Conservation (phyloP, 2,329 filamentous ascomycete species). For the Magnaporthiopsis rhizophila region DNA sequence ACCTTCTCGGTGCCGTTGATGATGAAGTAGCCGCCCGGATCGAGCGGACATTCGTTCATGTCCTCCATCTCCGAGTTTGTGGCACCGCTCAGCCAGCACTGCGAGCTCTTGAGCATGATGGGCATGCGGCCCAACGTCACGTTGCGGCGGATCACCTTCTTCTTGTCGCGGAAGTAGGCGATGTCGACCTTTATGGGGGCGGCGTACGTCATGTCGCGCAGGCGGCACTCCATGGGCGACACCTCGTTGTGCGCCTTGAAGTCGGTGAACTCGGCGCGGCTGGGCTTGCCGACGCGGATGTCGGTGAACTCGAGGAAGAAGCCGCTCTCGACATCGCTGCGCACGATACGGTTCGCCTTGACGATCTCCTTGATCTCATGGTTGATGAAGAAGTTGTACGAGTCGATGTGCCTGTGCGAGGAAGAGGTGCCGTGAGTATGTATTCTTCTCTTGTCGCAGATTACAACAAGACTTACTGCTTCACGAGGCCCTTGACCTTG, state of each 20-base stretch:
- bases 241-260: constrained; percentile 64
- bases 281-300: constrained; percentile 77
- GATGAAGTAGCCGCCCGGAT: constrained; percentile 96
- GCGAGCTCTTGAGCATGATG: constrained; percentile 93
- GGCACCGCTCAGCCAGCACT: constrained; percentile 78
- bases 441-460: background rate
- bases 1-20: constrained; percentile 98
- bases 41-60: constrained; percentile 91
- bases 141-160: constrained; percentile 64
- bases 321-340: constrained; percentile 84
- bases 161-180: constrained; percentile 75
- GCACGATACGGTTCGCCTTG: constrained; percentile 77
- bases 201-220: constrained; percentile 96
- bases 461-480: constrained; percentile 52
- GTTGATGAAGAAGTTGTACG: constrained; percentile 97
- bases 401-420: constrained; percentile 68
- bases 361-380: constrained; percentile 97
- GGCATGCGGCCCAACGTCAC: constrained; percentile 86
- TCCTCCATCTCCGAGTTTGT: constrained; percentile 82
- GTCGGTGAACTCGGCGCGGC: constrained; percentile 68
- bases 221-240: constrained; percentile 90
- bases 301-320: constrained; percentile 93
- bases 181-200: constrained; percentile 92
- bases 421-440: constrained; percentile 5
- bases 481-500: constrained; percentile 92